phyloP scores from a whole-genome alignment of 2,329 filamentous ascomycete species.

The Fusarium kyushuense region DNA sequence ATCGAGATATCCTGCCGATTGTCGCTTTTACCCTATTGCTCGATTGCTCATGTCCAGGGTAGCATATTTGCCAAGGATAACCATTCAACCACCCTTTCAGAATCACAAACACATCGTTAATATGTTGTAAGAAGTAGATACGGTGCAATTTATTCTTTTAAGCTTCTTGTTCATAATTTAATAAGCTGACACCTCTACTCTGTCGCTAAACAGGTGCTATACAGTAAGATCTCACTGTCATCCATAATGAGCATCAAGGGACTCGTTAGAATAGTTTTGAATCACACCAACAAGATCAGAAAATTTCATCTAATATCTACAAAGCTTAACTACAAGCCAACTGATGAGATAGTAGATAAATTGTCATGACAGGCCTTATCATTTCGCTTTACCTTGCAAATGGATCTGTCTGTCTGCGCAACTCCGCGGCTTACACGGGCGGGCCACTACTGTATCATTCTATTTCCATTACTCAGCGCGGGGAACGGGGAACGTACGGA shows the following conservation, averaged over 20 bases:
- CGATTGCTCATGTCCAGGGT: neutral
- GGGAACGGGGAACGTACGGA: conserved; percentile 13
- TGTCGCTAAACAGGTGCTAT: neutral
- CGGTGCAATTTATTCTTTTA: neutral
- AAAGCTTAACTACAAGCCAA: neutral
- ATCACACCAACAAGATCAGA: neutral
- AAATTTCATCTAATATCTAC: neutral
- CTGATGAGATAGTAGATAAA: neutral
- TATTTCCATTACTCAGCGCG: conserved; percentile 37
- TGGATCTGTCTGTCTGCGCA: conserved; percentile 8
- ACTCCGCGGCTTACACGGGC: conserved; percentile 25
- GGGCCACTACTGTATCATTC: neutral
- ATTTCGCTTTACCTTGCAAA: neutral
- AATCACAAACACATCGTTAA: neutral
- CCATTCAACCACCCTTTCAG: no score
- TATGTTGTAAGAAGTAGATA: neutral
- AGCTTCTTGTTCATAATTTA: neutral
- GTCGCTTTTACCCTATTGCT: neutral
- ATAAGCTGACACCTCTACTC: neutral
- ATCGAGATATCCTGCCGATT: neutral
- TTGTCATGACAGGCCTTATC: neutral
- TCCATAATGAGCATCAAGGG: neutral
- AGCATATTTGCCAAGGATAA: neutral
- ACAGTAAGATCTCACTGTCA: neutral
- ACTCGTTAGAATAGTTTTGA: neutral